phyloP scores from a whole-genome alignment of 1,284 basidiomycete genomes.

The Pascua sp. region DNA sequence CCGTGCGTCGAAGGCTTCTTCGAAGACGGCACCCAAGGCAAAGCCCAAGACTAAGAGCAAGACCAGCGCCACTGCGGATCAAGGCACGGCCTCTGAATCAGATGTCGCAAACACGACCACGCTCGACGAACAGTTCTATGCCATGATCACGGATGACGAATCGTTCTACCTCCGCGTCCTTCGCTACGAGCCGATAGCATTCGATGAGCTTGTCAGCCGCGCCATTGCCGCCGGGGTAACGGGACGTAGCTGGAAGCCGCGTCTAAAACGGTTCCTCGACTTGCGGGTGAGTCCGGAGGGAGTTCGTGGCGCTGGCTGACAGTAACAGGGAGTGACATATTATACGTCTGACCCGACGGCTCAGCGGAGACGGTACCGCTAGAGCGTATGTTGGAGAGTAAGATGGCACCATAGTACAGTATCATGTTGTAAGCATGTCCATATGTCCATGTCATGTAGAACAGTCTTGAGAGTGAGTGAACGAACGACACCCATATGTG shows the following conservation, averaged over 20 bases:
- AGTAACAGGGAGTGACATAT: slow-evolving; percentile 37
- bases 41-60: not conserved
- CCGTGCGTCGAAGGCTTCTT: too few relatives aligned
- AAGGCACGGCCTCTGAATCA: too few relatives aligned
- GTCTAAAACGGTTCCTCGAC: slow-evolving; percentile 41
- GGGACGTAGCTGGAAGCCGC: slow-evolving; percentile 35
- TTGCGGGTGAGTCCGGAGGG: slow-evolving; percentile 29
- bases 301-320: not conserved
- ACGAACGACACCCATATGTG: not conserved
- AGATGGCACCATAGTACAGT: not conserved
- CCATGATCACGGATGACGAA: slow-evolving; percentile 31
- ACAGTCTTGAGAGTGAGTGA: not conserved
- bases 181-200: slow-evolving; percentile 47
- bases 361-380: slow-evolving; percentile 25
- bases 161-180: slow-evolving; percentile 37
- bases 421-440: not conserved
- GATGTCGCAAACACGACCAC: not conserved
- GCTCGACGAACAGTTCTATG: slow-evolving; percentile 27
- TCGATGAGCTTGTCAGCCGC: slow-evolving; percentile 42
- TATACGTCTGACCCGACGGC: slow-evolving; percentile 41
- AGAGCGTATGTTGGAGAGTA: not conserved
- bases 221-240: slow-evolving; percentile 30
- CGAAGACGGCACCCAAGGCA: not conserved
- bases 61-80: not conserved
- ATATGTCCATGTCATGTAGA: not conserved